Percentiles rank a stretch among this genome's conserved stretches.
phyloP scores from a whole-genome alignment of 2,329 filamentous ascomycete genomes.

The Cryphonectria japonica region DNA sequence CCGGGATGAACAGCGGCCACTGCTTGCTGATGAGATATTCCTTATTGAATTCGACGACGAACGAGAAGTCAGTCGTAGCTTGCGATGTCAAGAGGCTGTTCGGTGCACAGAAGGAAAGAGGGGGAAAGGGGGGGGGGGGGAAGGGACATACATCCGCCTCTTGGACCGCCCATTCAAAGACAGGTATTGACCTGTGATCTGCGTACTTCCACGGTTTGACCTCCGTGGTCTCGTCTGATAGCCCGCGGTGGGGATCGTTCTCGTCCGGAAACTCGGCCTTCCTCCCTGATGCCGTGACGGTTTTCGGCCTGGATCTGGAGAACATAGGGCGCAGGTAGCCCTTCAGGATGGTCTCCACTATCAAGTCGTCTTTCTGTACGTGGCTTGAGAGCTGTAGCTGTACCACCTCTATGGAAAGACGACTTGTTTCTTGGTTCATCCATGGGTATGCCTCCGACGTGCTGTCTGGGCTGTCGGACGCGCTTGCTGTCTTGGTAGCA shows the following conservation, averaged over 20 bases:
- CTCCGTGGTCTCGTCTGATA: constrained; percentile 43
- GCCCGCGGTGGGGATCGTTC: constrained; percentile 41
- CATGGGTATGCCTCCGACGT: constrained; percentile 27
- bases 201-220: constrained; percentile 66
- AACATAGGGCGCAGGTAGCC: constrained; percentile 71
- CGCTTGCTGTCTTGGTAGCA: constrained; percentile 29
- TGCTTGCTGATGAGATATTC: constrained; percentile 51
- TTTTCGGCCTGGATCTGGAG: constrained; percentile 55
- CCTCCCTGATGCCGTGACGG: constrained; percentile 61
- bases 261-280: constrained; percentile 52
- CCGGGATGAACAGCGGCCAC: constrained; percentile 73
- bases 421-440: constrained; percentile 39
- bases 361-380: constrained; percentile 40
- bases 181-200: constrained; percentile 53
- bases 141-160: constrained; percentile 44
- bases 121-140: no score
- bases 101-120: background rate
- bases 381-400: constrained; percentile 32
- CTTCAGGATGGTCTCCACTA: constrained; percentile 62
- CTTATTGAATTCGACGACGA: constrained; percentile 36
- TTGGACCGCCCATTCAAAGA: constrained; percentile 65
- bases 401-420: constrained; percentile 40
- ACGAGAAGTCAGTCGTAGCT: constrained; percentile 21
- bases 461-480: background rate
- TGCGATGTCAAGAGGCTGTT: background rate